Evolutionary conservation across 2,329 filamentous ascomycete species (phyloP).

Genomic region (Claviceps fusiformis): DNA sequence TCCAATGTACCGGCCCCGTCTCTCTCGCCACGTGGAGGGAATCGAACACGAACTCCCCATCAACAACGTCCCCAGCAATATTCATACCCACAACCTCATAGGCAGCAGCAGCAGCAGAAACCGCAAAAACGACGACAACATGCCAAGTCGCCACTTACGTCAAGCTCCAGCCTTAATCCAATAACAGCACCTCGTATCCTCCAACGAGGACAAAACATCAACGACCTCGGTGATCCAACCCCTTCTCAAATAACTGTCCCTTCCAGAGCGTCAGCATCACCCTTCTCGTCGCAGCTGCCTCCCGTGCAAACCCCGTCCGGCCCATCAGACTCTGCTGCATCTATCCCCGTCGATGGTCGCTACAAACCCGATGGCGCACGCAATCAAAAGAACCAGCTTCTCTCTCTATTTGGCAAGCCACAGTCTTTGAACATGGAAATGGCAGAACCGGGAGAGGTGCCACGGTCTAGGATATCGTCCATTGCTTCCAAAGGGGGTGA

Average conservation of each 20-base stretch:
- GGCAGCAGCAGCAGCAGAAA: not conserved
- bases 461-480: slow-evolving; percentile 28
- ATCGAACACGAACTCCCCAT: not conserved
- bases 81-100: slow-evolving; percentile 2
- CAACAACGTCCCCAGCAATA: slow-evolving; percentile 7
- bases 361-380: slow-evolving; percentile 15
- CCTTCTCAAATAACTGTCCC: slow-evolving; percentile 6
- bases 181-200: slow-evolving; percentile 21
- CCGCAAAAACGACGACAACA: not conserved
- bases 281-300: slow-evolving; percentile 8
- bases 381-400: slow-evolving; percentile 25
- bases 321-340: not conserved
- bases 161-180: not conserved
- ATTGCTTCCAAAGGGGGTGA: slow-evolving; percentile 29
- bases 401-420: slow-evolving; percentile 50
- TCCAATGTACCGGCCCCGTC: slow-evolving; percentile 7
- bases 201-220: slow-evolving; percentile 19
- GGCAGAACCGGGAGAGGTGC: slow-evolving; percentile 6
- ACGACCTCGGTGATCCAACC: slow-evolving; percentile 6
- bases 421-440: not conserved
- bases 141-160: not conserved
- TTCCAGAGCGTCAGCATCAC: slow-evolving; percentile 12
- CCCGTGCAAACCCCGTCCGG: slow-evolving; percentile 1
- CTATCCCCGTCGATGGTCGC: not conserved
- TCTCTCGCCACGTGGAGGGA: slow-evolving; percentile 6